Evolutionary conservation across 352 stramenopile species (phyloP), one percentile per base, ranked within the genome.

Genomic region (Blastocystis sp.): DNA sequence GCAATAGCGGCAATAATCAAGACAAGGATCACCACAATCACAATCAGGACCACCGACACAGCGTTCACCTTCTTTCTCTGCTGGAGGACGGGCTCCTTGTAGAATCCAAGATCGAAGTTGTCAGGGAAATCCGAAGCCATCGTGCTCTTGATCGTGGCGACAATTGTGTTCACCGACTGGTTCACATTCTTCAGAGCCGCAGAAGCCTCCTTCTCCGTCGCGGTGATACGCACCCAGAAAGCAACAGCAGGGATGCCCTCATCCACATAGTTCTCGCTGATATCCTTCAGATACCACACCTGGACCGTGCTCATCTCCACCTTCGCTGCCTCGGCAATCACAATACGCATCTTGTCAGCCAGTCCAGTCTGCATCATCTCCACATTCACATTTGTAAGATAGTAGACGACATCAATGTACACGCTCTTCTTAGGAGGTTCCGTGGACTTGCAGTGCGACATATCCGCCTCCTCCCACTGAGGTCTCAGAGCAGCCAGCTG

Each of bases 321-420:
- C 36, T 73, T 24, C n/a, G 14, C n/a, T n/a, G 61, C 29, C 21
- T 32, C 36, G 44, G 61, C 61, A 40, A 73, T 32, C 21, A 29
- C 38, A 18, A 59, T 27, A 59, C 51, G 51, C n/a, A 59, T 59
- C 51, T 3, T 59, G 4, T 59, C 51, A 59, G 51, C 51, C 51
- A 59, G 7, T 32, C 51, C 51, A 59, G 51, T 14, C 51, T 59
- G 18, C 51, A 59, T 59, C 11, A 32, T 2, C n/a, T 36, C 57
- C n/a, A 44, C 38, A 2, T 18, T 67, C 34, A 51, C 38, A 7
- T 46, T 24, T 16, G 29, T 46, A 4, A 73, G 61, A 14, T 24
- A 51, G 44, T 73, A 73, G 44, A 40, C 44, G n/a, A 73, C 61
- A 81, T 81, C 69, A 24, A 81, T 53, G 42, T 81, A 81, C 0